These are phyloP conservation scores for Aspergillus udagawae DNA, from an alignment of 2,329 filamentous ascomycete species.

Conservation along the genomic window DNA sequence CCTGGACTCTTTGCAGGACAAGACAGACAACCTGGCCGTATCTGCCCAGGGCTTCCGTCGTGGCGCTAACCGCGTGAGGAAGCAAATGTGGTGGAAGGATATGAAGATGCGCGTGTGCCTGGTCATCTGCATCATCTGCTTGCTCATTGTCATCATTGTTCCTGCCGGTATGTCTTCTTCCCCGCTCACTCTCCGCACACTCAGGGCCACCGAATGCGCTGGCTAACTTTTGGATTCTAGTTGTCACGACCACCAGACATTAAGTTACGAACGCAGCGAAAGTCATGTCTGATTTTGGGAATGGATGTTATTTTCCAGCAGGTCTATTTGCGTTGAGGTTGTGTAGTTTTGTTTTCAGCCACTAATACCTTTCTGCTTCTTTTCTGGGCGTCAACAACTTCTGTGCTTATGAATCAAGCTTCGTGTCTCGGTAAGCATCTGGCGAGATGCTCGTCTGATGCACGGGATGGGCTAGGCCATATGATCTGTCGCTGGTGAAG, in stretches of 20 bases:
- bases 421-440: constrained; percentile 24
- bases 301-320: constrained; percentile 31
- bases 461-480: constrained; percentile 21
- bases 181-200: not conserved
- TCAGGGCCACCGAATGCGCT: constrained; percentile 8
- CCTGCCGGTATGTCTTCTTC: constrained; percentile 68
- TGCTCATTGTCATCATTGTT: constrained; percentile 91
- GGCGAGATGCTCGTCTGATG: constrained; percentile 25
- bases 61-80: constrained; percentile 91
- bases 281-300: constrained; percentile 28
- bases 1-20: constrained; percentile 83
- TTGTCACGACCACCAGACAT: constrained; percentile 44
- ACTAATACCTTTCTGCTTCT: constrained; percentile 35
- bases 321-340: constrained; percentile 30
- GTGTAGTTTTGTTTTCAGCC: constrained; percentile 31
- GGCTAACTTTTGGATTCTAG: constrained; percentile 20
- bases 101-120: constrained; percentile 99
- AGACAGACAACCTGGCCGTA: constrained; percentile 85
- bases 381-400: constrained; percentile 31
- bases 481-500: constrained; percentile 29
- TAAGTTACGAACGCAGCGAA: constrained; percentile 29
- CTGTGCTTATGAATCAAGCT: constrained; percentile 26
- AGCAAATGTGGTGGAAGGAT: constrained; percentile 99
- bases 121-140: constrained; percentile 81
- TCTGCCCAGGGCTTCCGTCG: constrained; percentile 94